Base-by-base conservation (phyloP, 352 stramenopile species). In the Phytophthora pluvialis region DNA sequence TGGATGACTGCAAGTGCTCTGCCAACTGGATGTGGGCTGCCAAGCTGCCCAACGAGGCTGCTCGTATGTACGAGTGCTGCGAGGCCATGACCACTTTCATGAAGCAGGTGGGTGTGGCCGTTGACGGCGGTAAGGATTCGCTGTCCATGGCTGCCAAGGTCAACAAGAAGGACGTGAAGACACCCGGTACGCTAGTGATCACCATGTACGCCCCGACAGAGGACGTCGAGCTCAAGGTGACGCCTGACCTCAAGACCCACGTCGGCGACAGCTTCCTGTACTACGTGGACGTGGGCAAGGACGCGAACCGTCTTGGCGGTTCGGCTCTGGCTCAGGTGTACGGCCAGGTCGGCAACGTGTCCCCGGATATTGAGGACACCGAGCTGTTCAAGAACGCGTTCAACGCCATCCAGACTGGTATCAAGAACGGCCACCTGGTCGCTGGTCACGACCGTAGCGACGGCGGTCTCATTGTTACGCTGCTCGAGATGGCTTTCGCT, bases 1-100 rank as follows among this genome's bases (percentile, higher is more conserved):
- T 99, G n/a, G 80, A 95, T 29, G 97, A 99, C 75, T 97, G 98
- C 78, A 99, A 99, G 82, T 97, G 94, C 49, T 98, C 93, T 65
- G 96, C 94, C 39, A 99, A 99, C 83, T 99, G 98, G 98, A 99
- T 99, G 97, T 99, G 98, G 86, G 97, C 98, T 5, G 97, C 97
- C 28, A 99, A 99, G 83, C 89, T 99, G 25, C 87, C 92, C 5
- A 97, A 97, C n/a, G 98, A 99, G 81, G 98, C 96, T 50, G 93
- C 97, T 6, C 97, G 96, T 58, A 99, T 99, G 97, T 99, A 98
- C 77, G 96, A 99, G 75, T 98, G 96, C 58, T 99, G 97, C 75
- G 79, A 94, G 52, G 97, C 98, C 1, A 96, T 99, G 75, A 91
- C 92, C 7, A 88, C 96, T 55, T 96, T 97, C 33, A 96, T 99